phyloP scores from a whole-genome alignment of 2,329 filamentous ascomycete species.

The Colletotrichum aenigma region DNA sequence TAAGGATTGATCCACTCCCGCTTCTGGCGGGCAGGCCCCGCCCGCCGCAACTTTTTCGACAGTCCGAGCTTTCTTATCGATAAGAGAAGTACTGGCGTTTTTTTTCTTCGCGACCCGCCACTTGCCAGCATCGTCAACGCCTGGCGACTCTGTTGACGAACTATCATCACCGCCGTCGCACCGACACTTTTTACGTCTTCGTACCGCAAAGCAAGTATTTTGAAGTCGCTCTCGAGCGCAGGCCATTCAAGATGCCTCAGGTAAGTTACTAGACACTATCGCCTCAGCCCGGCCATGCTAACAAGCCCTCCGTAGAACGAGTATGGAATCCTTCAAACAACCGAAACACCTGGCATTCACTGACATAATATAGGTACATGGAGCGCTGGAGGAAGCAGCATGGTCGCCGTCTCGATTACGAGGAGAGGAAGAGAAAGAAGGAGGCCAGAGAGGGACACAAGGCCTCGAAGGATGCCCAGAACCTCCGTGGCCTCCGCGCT shows the following conservation, averaged over 20 bases:
- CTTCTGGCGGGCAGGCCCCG: neutral
- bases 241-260: conserved; percentile 15
- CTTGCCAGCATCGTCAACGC: neutral
- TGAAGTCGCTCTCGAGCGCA: conserved; percentile 5
- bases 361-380: neutral
- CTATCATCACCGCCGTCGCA: neutral
- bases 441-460: conserved; percentile 88
- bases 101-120: conserved; percentile 20
- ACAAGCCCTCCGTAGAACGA: conserved; percentile 43
- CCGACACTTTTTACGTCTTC: neutral
- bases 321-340: conserved; percentile 34
- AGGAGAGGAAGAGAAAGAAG: conserved; percentile 88
- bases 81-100: neutral
- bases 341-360: neutral
- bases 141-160: neutral
- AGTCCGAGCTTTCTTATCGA: neutral
- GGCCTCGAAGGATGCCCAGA: conserved; percentile 88
- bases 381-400: conserved; percentile 62
- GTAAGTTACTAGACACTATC: neutral
- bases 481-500: conserved; percentile 86
- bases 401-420: conserved; percentile 71
- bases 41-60: neutral
- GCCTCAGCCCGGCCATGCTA: neutral
- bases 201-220: neutral
- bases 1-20: neutral